Evolutionary conservation across 1,284 basidiomycete genomes (phyloP), one percentile per base, ranked within the genome.

Genomic region (Apiotrichum sp.): DNA sequence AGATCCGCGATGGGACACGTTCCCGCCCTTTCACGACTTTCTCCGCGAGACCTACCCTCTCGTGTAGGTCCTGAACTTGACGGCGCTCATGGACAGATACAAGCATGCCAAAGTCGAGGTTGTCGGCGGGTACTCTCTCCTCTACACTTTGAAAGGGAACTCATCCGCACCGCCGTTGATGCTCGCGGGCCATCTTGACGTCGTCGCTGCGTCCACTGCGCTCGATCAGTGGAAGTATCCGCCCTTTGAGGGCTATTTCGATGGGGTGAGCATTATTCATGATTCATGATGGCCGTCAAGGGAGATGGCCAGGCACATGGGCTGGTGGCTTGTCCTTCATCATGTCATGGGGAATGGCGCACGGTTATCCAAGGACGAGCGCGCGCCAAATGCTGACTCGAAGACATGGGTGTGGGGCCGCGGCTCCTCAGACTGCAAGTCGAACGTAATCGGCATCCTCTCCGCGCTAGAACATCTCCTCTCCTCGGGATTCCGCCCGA

Each of bases 361-460:
- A n/a, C n/a, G n/a, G n/a, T n/a, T n/a, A n/a, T n/a, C n/a, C n/a
- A n/a, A n/a, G n/a, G n/a, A n/a, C n/a, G n/a, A n/a, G n/a, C n/a
- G n/a, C n/a, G n/a, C n/a, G n/a, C n/a, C n/a, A n/a, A n/a, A n/a
- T n/a, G n/a, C n/a, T n/a, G n/a, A n/a, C n/a, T n/a, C n/a, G n/a
- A n/a, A n/a, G n/a, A n/a, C n/a, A n/a, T 62, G 47, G 52, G 50
- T 62, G 0, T 62, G 53, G 53, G 58, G 58, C 10, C 55, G 61
- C 33, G 58, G 61, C 13, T 32, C 58, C 1, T 50, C 51, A 10
- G 61, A 62, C 47, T 55, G 53, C 44, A 62, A 62, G 34, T 47
- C 52, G 7, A 60, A 55, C 29, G 32, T 61, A 14, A 57, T 62
- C 14, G 59, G 50, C 3, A 44, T 57, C 32, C 51, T 62, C 3